A percentile compares a stretch with the other conserved stretches of the same genome.
phyloP scores from a whole-genome alignment of 805 yeast genomes.

The Wickerhamomyces queroliae region DNA sequence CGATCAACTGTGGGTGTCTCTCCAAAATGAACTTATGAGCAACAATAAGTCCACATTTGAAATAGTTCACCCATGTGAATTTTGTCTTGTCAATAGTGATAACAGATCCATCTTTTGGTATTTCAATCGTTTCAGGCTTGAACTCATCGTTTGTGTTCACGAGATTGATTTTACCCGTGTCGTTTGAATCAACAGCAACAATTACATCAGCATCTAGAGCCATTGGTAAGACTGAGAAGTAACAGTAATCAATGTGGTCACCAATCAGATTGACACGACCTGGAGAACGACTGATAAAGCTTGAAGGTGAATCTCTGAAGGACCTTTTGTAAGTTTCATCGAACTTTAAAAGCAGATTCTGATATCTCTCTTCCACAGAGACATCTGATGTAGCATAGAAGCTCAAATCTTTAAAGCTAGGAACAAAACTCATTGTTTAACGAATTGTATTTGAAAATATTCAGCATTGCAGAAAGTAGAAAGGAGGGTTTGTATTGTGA shows the following conservation, averaged over 20 bases:
- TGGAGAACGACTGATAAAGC: constrained; percentile 58
- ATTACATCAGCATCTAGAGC: constrained; percentile 62
- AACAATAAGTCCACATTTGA: constrained; percentile 58
- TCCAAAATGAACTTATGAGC: constrained; percentile 44
- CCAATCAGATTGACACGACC: constrained; percentile 74
- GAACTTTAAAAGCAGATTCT: constrained; percentile 14
- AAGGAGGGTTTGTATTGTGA: too few species aligned
- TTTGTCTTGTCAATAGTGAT: constrained; percentile 42
- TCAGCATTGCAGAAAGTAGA: neutral
- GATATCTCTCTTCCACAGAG: constrained; percentile 22
- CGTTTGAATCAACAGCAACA: constrained; percentile 38
- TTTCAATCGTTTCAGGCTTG: constrained; percentile 27
- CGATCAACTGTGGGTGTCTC: constrained; percentile 22
- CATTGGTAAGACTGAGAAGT: constrained; percentile 66
- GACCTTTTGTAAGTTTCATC: constrained; percentile 23
- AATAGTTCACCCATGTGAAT: constrained; percentile 63
- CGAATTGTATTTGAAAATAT: neutral
- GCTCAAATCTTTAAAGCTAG: constrained; percentile 27
- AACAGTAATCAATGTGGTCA: constrained; percentile 67
- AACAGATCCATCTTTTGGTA: constrained; percentile 34
- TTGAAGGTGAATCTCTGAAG: constrained; percentile 23
- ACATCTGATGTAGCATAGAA: constrained; percentile 28
- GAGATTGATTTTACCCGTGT: constrained; percentile 23
- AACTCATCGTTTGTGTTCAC: constrained; percentile 32
- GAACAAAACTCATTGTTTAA: constrained; percentile 18